Percentiles rank a stretch among this genome's conserved stretches.
These are phyloP conservation scores for Microstegium vimineum DNA, from an alignment of 176 grass and related monocot genomes.

Conservation along the genomic window DNA sequence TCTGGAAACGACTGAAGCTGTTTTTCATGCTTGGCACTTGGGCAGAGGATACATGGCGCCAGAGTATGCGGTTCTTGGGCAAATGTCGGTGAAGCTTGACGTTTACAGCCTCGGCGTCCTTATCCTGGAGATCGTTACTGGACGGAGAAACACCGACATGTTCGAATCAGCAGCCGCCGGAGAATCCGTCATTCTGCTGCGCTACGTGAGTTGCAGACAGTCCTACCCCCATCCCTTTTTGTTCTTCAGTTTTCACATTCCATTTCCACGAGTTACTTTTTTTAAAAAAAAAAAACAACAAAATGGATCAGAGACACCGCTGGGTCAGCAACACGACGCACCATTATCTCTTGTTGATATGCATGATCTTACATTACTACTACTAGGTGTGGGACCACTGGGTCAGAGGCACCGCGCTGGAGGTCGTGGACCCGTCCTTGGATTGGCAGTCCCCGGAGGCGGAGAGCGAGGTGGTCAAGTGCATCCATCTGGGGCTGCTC, in stretches of 20 bases:
- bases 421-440: background rate
- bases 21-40: background rate
- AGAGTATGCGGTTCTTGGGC: conserved; percentile 25
- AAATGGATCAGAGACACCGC: too few relatives aligned
- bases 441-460: background rate
- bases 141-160: background rate
- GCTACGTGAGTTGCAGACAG: too few relatives aligned
- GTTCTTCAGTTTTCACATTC: too few relatives aligned
- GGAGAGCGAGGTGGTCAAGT: conserved; percentile 25
- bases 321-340: too few relatives aligned
- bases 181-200: background rate
- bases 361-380: too few relatives aligned
- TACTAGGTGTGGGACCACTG: conserved; percentile 39
- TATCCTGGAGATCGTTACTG: conserved; percentile 26
- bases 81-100: conserved; percentile 27
- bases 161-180: background rate
- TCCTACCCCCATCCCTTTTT: too few relatives aligned
- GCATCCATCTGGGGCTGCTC: conserved; percentile 31
- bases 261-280: too few relatives aligned
- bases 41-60: conserved; percentile 32
- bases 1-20: background rate
- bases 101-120: conserved; percentile 37
- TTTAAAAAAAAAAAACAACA: too few relatives aligned
- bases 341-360: too few relatives aligned
- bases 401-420: background rate